Percentiles rank a stretch among this genome's conserved stretches.
Evolutionary conservation across 805 yeast genomes (phyloP).

Genomic region (Starmerella apicola): DNA sequence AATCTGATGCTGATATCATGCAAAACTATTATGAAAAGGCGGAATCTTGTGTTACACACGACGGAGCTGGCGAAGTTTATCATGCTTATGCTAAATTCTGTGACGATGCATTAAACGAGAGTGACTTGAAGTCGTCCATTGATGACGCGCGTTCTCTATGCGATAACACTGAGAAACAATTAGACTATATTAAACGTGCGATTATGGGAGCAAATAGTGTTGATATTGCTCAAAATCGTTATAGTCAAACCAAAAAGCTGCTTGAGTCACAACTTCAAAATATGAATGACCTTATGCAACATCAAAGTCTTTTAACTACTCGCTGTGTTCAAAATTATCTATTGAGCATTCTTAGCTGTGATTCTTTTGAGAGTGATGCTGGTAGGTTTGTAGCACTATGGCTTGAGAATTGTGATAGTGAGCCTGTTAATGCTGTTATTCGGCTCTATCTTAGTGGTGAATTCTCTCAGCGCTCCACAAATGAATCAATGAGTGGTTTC

Average conservation of each 20-base stretch:
- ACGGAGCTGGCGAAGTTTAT: slow-evolving; percentile 33
- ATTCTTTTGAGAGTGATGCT: slow-evolving; percentile 14
- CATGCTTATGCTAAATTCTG: slow-evolving; percentile 63
- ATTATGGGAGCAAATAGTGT: slow-evolving; percentile 33
- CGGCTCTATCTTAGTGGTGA: slow-evolving; percentile 25
- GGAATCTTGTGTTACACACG: slow-evolving; percentile 12
- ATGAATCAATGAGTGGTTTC: no score
- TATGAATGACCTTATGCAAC: slow-evolving; percentile 30
- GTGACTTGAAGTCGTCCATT: background rate
- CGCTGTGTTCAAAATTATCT: slow-evolving; percentile 51
- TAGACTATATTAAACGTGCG: background rate
- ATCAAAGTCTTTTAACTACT: slow-evolving; percentile 34
- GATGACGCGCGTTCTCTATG: background rate
- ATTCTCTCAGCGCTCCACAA: no score
- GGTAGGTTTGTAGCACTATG: slow-evolving; percentile 63
- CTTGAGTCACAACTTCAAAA: slow-evolving; percentile 37
- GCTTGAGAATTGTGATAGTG: slow-evolving; percentile 48
- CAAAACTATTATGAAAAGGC: slow-evolving; percentile 42
- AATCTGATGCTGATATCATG: slow-evolving; percentile 47
- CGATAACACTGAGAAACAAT: slow-evolving; percentile 1
- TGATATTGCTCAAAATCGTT: slow-evolving; percentile 36
- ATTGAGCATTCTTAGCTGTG: slow-evolving; percentile 27
- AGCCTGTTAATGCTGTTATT: slow-evolving; percentile 35
- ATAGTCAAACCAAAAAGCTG: slow-evolving; percentile 22
- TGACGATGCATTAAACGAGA: slow-evolving; percentile 18